phyloP scores from a whole-genome alignment of 257 asterid genomes.

The Leptodermis oblonga region DNA sequence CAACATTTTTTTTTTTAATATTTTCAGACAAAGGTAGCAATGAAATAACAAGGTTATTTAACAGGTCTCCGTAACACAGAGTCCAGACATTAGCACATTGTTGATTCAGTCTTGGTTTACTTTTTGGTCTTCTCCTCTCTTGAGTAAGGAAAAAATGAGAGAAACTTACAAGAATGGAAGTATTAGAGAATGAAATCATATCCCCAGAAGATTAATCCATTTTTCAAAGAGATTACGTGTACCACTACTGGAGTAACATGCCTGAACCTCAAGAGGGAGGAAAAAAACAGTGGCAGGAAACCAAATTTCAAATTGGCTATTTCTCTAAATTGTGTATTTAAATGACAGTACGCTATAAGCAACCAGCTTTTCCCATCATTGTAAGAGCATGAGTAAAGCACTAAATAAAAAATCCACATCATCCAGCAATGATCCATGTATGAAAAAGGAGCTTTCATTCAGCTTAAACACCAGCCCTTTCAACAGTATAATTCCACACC shows the following conservation, averaged over 20 bases:
- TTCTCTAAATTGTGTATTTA: neutral
- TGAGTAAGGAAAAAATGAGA: neutral
- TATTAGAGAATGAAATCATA: neutral
- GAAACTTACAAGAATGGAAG: neutral
- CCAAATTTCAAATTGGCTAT: neutral
- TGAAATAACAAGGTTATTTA: neutral
- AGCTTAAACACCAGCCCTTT: neutral
- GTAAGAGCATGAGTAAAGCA: neutral
- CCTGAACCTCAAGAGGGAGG: neutral
- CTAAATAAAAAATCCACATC: neutral
- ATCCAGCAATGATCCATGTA: too few species aligned
- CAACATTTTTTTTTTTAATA: neutral
- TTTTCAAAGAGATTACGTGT: neutral
- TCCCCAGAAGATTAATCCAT: conserved; percentile 1
- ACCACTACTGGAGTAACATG: neutral
- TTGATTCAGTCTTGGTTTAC: neutral
- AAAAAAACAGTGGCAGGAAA: neutral
- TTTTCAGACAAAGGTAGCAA: neutral
- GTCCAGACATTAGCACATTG: neutral
- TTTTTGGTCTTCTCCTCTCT: too few species aligned
- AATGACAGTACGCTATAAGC: neutral
- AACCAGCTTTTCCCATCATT: neutral
- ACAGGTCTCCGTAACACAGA: neutral
- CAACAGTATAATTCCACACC: neutral
- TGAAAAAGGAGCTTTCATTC: neutral